Conservation (phyloP, 768 basidiomycete genomes). For the Erythrobasidium yunnanense region DNA sequence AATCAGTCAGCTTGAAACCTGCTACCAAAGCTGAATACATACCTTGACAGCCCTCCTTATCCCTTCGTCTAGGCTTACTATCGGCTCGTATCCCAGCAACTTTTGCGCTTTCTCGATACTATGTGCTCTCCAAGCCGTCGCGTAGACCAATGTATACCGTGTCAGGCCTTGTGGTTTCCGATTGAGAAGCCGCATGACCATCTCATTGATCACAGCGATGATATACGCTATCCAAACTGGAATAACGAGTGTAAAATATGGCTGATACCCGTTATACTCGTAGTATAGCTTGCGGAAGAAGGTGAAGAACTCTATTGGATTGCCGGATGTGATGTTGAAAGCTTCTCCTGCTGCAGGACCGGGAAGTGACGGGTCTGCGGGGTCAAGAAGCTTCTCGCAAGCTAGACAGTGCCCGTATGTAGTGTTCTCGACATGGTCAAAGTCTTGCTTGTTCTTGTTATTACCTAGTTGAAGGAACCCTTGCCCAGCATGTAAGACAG, state of each 20-base stretch:
- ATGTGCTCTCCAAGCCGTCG: slow-evolving; percentile 69
- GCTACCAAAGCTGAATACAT: too few relatives aligned
- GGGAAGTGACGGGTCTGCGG: slow-evolving; percentile 19
- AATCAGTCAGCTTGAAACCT: too few relatives aligned
- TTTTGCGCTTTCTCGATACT: slow-evolving; percentile 85
- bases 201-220: slow-evolving; percentile 63
- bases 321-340: slow-evolving; percentile 94
- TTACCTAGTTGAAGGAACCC: slow-evolving; percentile 87
- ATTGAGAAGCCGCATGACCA: slow-evolving; percentile 59
- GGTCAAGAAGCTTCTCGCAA: slow-evolving; percentile 63
- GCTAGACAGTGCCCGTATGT: slow-evolving; percentile 88
- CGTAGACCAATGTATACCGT: slow-evolving; percentile 69
- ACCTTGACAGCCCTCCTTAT: slow-evolving; percentile 58
- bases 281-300: slow-evolving; percentile 71
- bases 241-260: slow-evolving; percentile 14
- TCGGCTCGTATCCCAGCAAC: slow-evolving; percentile 83
- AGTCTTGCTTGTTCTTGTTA: slow-evolving; percentile 87
- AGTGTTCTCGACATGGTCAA: slow-evolving; percentile 92
- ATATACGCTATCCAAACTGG: slow-evolving; percentile 44
- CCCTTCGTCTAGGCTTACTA: slow-evolving; percentile 79
- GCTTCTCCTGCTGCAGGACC: slow-evolving; percentile 78
- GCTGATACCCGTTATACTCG: slow-evolving; percentile 45
- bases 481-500: slow-evolving; percentile 67
- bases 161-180: slow-evolving; percentile 74
- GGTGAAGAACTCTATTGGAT: slow-evolving; percentile 95